Evolutionary conservation across 2,329 filamentous ascomycete species (phyloP), one percentile per base, ranked within the genome.

Genomic region (Monosporascus sp.): DNA sequence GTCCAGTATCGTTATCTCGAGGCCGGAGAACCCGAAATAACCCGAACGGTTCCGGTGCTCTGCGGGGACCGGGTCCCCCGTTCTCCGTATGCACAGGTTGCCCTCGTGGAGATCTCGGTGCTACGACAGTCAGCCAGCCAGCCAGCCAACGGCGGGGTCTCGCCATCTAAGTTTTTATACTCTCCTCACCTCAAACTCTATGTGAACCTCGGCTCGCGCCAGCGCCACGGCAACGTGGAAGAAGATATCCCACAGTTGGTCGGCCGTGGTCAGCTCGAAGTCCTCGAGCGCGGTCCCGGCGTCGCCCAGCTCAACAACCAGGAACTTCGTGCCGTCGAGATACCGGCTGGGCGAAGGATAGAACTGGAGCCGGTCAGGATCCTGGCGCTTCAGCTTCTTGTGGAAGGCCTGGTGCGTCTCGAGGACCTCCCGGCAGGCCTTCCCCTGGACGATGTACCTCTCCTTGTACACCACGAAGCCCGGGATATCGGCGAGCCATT

Each of bases 381-480:
- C 81, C 61, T 77, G 75, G 19, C 76, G 71, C 70, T 79, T 83
- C 63, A 76, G 68, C 53, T 74, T 75, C 55, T 74, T 75, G 40
- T 84, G 79, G 51, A 83, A 85, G 3, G 66, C 63, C 60, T 83
- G 80, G 56, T 84, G 82, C n/a, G 84, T 85, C 57, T 82, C 77
- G 2, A 84, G 70, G 27, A 86, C 68, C 17, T 74, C 72, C 49
- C 72, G 74, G 4, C 81, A 76, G 0, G 80, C 74, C 55, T 77
- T 79, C 0, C 84, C 84, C 59, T 76, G 71, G 1, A 86, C 79
- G 31, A 86, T 68, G 53, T 85, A 84, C 7, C 80, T 74, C 63
- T 85, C 82, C 66, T 86, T 87, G 71, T 86, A 86, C 19, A 83
- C 74, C 35, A 86, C 82, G 55, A 86, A 87, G 0, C 84, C 84